phyloP scores from a whole-genome alignment of 768 basidiomycete genomes.

The Psilocybe cyanescens region DNA sequence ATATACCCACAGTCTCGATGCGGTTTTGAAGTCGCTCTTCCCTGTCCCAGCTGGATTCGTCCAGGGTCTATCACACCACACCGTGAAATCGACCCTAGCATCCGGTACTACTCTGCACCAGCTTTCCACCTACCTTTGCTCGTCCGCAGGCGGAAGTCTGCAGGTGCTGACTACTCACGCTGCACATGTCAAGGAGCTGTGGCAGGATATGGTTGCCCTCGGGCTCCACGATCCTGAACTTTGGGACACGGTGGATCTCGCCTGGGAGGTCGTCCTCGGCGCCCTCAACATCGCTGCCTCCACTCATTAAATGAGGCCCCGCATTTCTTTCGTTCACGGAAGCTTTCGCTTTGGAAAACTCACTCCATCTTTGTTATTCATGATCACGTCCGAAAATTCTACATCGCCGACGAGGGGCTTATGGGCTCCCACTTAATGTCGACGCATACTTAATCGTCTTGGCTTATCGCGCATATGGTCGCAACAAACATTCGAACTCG shows the following conservation, averaged over 20 bases:
- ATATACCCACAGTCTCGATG: constrained; percentile 64
- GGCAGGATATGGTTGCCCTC: constrained; percentile 78
- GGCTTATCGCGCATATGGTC: constrained; percentile 15
- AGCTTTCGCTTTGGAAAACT: background rate
- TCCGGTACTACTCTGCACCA: constrained; percentile 58
- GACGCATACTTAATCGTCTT: constrained; percentile 11
- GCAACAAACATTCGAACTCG: background rate
- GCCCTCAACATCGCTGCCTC: constrained; percentile 53
- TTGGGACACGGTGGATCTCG: constrained; percentile 79
- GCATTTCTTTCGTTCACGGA: background rate
- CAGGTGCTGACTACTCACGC: constrained; percentile 56
- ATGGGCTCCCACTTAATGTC: background rate
- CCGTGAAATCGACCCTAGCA: constrained; percentile 44
- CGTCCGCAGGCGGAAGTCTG: constrained; percentile 46
- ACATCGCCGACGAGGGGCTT: constrained; percentile 2
- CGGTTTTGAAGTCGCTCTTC: constrained; percentile 66
- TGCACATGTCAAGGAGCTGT: constrained; percentile 76
- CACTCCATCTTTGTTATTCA: constrained; percentile 1
- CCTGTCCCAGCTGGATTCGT: constrained; percentile 55
- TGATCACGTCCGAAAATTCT: constrained; percentile 7
- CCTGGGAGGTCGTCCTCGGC: constrained; percentile 76
- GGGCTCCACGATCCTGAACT: constrained; percentile 74
- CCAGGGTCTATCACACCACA: constrained; percentile 45
- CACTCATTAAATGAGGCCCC: constrained; percentile 28
- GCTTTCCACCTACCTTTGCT: constrained; percentile 55